These are phyloP conservation scores for Friedmanniomyces simplex DNA, from an alignment of 495 filamentous ascomycete genomes.

Conservation along the genomic window DNA sequence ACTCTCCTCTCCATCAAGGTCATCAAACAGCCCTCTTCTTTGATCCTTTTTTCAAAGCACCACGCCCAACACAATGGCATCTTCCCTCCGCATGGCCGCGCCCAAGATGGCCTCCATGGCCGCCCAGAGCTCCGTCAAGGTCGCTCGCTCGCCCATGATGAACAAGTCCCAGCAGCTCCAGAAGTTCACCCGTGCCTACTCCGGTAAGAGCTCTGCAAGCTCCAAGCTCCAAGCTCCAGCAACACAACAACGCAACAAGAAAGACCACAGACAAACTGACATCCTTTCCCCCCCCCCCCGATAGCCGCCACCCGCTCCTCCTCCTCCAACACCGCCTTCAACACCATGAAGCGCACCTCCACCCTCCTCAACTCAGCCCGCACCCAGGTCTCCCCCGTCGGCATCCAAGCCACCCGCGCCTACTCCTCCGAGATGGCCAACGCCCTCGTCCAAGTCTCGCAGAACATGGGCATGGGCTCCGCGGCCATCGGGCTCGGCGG, in stretches of 20 bases:
- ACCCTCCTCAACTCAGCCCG: slow-evolving; percentile 17
- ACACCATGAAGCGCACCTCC: slow-evolving; percentile 21
- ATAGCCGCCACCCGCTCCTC: slow-evolving; percentile 16
- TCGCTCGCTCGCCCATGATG: slow-evolving; percentile 22
- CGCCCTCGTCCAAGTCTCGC: slow-evolving; percentile 24
- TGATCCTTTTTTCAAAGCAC: neutral
- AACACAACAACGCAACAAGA: neutral
- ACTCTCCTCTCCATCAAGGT: neutral
- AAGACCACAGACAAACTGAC: neutral
- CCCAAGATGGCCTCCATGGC: slow-evolving; percentile 24
- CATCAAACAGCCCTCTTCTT: slow-evolving; percentile 11
- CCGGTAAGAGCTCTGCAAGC: slow-evolving; percentile 6
- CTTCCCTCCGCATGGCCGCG: slow-evolving; percentile 18
- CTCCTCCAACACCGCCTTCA: slow-evolving; percentile 17
- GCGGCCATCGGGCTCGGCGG: slow-evolving; percentile 82
- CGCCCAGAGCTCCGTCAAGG: slow-evolving; percentile 20
- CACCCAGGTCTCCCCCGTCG: slow-evolving; percentile 13
- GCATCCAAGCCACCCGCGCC: slow-evolving; percentile 16
- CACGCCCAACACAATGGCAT: slow-evolving; percentile 18
- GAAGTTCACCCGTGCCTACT: slow-evolving; percentile 22
- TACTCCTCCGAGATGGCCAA: slow-evolving; percentile 26
- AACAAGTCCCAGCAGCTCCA: slow-evolving; percentile 18
- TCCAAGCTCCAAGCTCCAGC: too few species aligned
- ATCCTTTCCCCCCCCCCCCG: neutral
- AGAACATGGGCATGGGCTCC: slow-evolving; percentile 41